Base-by-base conservation (phyloP, 176 grass and related monocot species). In the Neostapfia colusana region DNA sequence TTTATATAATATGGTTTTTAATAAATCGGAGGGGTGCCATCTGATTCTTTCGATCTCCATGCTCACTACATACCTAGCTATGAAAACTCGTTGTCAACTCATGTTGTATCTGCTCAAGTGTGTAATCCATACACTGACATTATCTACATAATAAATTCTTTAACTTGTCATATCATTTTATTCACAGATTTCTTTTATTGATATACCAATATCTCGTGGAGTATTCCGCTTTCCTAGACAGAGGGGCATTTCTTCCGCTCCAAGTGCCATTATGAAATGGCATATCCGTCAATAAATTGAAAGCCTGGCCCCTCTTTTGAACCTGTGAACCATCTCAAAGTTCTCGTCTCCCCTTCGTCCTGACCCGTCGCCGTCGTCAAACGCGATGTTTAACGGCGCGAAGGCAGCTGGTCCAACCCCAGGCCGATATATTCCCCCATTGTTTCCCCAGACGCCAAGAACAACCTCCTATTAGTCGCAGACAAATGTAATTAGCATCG, bases 351-450 rank as follows among this genome's bases (percentile, higher is more conserved):
- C 7, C 50, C 27, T 8, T 38, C 46, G 36, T 71, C 59, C 42
- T 71, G 36, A 61, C 36, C 61, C 39, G 81, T 69, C 81, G 76
- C 55, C 76, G 81, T 73, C 86, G 65, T 88, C 81, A 76, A 81
- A 70, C 44, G 21, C 44, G 53, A 66, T 24, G 70, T 40, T 39
- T 84, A 71, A 88, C 86, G 81, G 81, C 71, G 81, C 45, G 70
- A 31, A 43, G 28, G 64, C 55, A 34, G 76, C 62, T 69, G 42
- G 63, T 21, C 76, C 54, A 35, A 4, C 44, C 58, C 74, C 35
- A 40, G 16, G 23, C 12, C 36, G 4, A n/a, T 80, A 84, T 84
- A 84, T 61, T 2, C 11, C 18, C 37, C 42, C 40, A 34, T 6
- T 13, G 13, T 70, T 57, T 53, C 70, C 36, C 9, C 55, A 62